A percentile compares a stretch with the other conserved stretches of the same genome.
These are phyloP conservation scores for Euphorbia schlechtendalii DNA, from an alignment of 441 rosid species.

Conservation along the genomic window DNA sequence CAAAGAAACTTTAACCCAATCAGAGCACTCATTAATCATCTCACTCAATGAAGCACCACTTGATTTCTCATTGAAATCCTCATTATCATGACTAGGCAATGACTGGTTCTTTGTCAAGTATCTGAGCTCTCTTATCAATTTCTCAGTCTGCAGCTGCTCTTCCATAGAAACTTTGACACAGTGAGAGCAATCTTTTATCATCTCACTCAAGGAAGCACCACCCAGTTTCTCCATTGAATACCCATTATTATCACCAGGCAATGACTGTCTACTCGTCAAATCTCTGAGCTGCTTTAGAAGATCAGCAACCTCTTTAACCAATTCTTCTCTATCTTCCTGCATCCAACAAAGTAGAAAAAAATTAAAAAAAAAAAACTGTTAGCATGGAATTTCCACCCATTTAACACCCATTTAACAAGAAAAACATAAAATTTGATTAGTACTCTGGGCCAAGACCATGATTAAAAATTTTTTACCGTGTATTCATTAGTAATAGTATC, in stretches of 20 bases:
- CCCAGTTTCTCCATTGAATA: slow-evolving; percentile 7
- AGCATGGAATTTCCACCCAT: too few species aligned
- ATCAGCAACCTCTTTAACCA: slow-evolving; percentile 34
- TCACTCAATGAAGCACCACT: slow-evolving; percentile 21
- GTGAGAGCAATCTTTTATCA: slow-evolving; percentile 43
- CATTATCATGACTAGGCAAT: slow-evolving; percentile 17
- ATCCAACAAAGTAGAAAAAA: slow-evolving; percentile 3
- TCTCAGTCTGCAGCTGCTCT: slow-evolving; percentile 41
- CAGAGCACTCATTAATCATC: slow-evolving; percentile 41
- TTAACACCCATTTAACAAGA: neutral
- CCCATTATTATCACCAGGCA: slow-evolving; percentile 17
- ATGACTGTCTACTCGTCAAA: slow-evolving; percentile 26
- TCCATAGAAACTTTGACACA: slow-evolving; percentile 33
- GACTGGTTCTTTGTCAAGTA: slow-evolving; percentile 27
- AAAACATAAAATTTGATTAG: slow-evolving; percentile 5
- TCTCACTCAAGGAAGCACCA: slow-evolving; percentile 21
- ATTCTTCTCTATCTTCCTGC: slow-evolving; percentile 54
- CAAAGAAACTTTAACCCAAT: slow-evolving; percentile 31
- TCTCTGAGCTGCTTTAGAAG: slow-evolving; percentile 41
- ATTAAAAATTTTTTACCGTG: slow-evolving; percentile 30
- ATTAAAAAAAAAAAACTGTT: slow-evolving; percentile 9
- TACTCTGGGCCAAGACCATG: neutral
- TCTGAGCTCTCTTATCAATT: slow-evolving; percentile 37
- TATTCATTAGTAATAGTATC: slow-evolving; percentile 29
- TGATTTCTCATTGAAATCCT: slow-evolving; percentile 7